phyloP scores from a whole-genome alignment of 805 yeast species.

The Saccharomyces mikatae region DNA sequence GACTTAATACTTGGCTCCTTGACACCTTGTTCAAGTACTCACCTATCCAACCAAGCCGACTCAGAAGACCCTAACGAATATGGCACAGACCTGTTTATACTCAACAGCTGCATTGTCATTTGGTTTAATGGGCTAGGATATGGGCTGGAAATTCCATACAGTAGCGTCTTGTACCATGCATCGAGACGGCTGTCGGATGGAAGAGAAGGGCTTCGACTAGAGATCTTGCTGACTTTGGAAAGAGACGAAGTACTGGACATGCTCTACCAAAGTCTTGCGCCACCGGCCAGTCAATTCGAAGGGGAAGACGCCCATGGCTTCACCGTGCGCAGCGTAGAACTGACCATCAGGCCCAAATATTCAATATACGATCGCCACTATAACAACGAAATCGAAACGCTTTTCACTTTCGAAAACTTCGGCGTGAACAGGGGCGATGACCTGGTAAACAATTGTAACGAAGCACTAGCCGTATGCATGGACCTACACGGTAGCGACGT shows the following conservation, averaged over 20 bases:
- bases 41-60: background rate
- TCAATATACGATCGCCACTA: constrained; percentile 32
- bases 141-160: constrained; percentile 34
- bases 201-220: constrained; percentile 24
- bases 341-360: constrained; percentile 32
- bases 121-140: constrained; percentile 33
- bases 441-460: constrained; percentile 32
- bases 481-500: constrained; percentile 18
- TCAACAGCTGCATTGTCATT: constrained; percentile 31
- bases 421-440: constrained; percentile 36
- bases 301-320: background rate
- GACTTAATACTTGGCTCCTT: constrained; percentile 24
- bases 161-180: constrained; percentile 28
- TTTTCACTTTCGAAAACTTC: constrained; percentile 33
- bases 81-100: constrained; percentile 30
- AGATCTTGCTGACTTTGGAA: constrained; percentile 22
- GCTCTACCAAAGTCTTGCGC: constrained; percentile 14
- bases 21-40: background rate
- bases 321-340: constrained; percentile 23
- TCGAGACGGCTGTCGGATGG: constrained; percentile 8
- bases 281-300: background rate
- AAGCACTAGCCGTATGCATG: constrained; percentile 32
- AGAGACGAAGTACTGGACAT: constrained; percentile 19
- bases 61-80: background rate
- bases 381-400: constrained; percentile 28